Percentiles rank a stretch among this genome's conserved stretches.
phyloP scores from a whole-genome alignment of 345 rosid genomes.

The Pelargonium nanum region DNA sequence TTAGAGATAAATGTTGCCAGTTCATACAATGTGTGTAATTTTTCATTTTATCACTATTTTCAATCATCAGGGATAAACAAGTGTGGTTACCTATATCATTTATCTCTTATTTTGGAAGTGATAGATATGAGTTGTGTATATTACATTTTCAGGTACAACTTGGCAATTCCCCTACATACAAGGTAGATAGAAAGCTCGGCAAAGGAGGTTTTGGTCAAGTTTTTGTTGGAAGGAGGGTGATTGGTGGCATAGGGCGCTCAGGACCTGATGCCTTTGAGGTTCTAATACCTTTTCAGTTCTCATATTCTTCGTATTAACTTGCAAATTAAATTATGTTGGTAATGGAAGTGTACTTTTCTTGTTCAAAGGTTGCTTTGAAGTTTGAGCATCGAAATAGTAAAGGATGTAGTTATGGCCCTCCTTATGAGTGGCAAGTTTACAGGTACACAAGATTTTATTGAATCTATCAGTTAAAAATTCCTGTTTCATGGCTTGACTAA shows the following conservation, averaged over 20 bases:
- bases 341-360: constrained; percentile 2
- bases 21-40: no score
- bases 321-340: constrained; percentile 7
- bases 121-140: not conserved
- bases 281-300: constrained; percentile 3
- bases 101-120: not conserved
- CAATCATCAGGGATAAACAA: not conserved
- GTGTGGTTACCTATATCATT: no score
- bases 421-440: constrained; percentile 64
- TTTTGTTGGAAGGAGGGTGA: constrained; percentile 50
- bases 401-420: constrained; percentile 59
- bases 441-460: constrained; percentile 21
- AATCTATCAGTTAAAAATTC: constrained; percentile 3
- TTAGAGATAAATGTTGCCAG: no score
- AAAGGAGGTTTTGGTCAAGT: constrained; percentile 78
- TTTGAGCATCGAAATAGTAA: constrained; percentile 53
- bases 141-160: constrained; percentile 34
- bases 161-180: constrained; percentile 51
- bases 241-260: constrained; percentile 19
- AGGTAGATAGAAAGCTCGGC: constrained; percentile 48
- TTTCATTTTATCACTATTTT: not conserved
- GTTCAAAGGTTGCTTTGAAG: constrained; percentile 55
- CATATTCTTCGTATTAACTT: not conserved
- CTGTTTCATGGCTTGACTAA: constrained; percentile 10
- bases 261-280: constrained; percentile 41